These are phyloP conservation scores for Nannochloropsis salina DNA, from an alignment of 108 stramenopile species.

Conservation along the genomic window DNA sequence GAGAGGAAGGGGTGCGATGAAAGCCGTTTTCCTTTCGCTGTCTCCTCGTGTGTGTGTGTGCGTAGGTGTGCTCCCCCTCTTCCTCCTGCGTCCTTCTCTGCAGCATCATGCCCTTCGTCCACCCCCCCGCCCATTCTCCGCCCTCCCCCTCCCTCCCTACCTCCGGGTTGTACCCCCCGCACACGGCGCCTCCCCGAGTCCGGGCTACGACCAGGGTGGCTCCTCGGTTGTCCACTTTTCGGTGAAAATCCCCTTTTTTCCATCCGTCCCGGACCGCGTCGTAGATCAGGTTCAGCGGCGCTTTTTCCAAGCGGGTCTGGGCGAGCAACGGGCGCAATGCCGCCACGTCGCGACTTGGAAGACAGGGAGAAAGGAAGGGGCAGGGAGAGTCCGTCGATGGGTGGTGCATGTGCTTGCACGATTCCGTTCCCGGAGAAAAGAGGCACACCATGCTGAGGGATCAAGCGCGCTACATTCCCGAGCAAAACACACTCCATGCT, in stretches of 20 bases:
- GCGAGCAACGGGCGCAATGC: neutral
- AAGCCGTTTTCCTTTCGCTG: too few species aligned
- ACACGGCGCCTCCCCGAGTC: neutral
- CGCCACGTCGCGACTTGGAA: neutral
- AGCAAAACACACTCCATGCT: too few species aligned
- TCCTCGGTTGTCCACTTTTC: slow-evolving; percentile 11
- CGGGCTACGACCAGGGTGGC: neutral
- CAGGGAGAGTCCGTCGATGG: neutral
- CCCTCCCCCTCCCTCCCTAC: neutral
- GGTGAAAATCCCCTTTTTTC: slow-evolving; percentile 8
- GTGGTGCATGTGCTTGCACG: neutral
- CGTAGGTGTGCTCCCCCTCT: too few species aligned
- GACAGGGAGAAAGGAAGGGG: neutral
- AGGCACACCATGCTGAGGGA: neutral
- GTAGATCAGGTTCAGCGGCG: neutral
- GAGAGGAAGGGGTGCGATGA: too few species aligned
- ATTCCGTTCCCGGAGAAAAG: neutral
- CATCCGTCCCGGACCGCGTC: neutral
- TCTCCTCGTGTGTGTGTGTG: too few species aligned
- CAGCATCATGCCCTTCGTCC: too few species aligned
- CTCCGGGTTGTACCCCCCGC: neutral
- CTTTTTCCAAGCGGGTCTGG: neutral
- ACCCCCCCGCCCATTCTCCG: neutral
- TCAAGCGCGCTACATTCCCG: too few species aligned
- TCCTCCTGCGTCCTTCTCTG: neutral